phyloP scores from a whole-genome alignment of 495 filamentous ascomycete species.

The Articulospora tetracladia region DNA sequence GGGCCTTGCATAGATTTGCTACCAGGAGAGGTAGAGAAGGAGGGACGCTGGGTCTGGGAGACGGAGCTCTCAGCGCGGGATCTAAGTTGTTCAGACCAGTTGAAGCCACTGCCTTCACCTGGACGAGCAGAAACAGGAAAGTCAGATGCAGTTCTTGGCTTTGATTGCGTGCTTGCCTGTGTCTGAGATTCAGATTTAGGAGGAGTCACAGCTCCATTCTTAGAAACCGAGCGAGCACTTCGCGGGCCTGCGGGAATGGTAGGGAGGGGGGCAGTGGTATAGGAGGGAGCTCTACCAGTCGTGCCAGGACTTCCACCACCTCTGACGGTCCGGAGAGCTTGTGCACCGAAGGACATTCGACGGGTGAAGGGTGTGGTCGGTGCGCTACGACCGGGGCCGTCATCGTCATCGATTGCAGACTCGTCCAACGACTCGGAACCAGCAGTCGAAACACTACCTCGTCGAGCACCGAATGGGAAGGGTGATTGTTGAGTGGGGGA shows the following conservation, averaged over 20 bases:
- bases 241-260: slow-evolving; percentile 31
- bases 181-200: slow-evolving; percentile 32
- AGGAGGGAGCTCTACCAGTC: slow-evolving; percentile 40
- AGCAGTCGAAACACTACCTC: slow-evolving; percentile 71
- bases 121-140: slow-evolving; percentile 42
- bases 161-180: slow-evolving; percentile 49
- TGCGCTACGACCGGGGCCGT: slow-evolving; percentile 41
- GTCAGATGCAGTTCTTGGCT: slow-evolving; percentile 58
- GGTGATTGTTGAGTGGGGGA: slow-evolving; percentile 61
- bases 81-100: slow-evolving; percentile 92
- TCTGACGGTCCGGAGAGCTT: slow-evolving; percentile 61
- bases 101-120: slow-evolving; percentile 77
- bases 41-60: slow-evolving; percentile 46
- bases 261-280: slow-evolving; percentile 26
- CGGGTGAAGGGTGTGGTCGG: slow-evolving; percentile 75
- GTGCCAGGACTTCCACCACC: slow-evolving; percentile 41
- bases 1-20: slow-evolving; percentile 23
- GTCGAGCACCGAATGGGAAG: slow-evolving; percentile 53
- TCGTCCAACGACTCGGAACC: slow-evolving; percentile 80
- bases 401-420: slow-evolving; percentile 79
- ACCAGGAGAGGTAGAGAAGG: slow-evolving; percentile 24
- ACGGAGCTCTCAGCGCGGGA: slow-evolving; percentile 81
- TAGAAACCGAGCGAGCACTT: slow-evolving; percentile 14
- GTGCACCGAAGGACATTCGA: slow-evolving; percentile 87
- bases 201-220: slow-evolving; percentile 20